Percentiles rank a stretch among this genome's conserved stretches.
phyloP scores from a whole-genome alignment of 441 rosid species.

The Metrosideros polymorpha region DNA sequence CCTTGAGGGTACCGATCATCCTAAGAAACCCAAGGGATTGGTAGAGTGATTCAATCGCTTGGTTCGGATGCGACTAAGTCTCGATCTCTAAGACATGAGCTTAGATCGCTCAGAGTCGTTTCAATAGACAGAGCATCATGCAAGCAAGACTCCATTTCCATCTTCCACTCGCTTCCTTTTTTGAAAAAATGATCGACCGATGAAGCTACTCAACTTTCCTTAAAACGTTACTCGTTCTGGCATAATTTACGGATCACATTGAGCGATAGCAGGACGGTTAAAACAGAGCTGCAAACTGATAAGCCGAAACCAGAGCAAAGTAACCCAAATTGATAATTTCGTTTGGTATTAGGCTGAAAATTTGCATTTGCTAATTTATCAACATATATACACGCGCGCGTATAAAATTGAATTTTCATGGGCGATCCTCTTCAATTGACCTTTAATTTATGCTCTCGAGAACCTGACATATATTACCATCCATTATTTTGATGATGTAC shows the following conservation, averaged over 20 bases:
- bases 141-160: background rate
- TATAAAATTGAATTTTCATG: background rate
- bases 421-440: background rate
- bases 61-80: too few relatives aligned
- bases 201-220: background rate
- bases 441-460: background rate
- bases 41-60: background rate
- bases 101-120: background rate
- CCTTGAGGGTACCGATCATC: background rate
- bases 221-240: background rate
- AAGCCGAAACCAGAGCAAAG: background rate
- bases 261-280: background rate
- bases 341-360: background rate
- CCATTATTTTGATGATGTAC: background rate
- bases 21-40: background rate
- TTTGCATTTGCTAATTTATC: background rate
- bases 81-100: too few relatives aligned
- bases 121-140: background rate
- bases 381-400: accelerated
- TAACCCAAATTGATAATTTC: background rate
- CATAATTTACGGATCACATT: background rate
- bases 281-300: background rate
- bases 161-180: background rate
- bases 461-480: background rate
- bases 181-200: too few relatives aligned